Percentiles rank a stretch among this genome's conserved stretches.
phyloP scores from a whole-genome alignment of 2,329 filamentous ascomycete genomes.

The Aspergillus neoniger region DNA sequence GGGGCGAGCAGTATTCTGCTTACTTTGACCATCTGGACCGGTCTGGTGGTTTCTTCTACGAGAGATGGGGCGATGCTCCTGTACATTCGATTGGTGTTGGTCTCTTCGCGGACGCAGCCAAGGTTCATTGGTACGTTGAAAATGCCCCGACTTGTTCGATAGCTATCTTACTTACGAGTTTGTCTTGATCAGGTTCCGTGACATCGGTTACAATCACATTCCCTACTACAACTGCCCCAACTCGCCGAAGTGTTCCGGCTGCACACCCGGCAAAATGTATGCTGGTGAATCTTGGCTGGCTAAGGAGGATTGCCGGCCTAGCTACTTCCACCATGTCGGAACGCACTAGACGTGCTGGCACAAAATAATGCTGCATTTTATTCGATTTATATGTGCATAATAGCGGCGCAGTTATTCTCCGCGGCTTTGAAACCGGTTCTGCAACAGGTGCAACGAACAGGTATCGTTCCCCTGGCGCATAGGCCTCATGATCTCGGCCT shows the following conservation, averaged over 20 bases:
- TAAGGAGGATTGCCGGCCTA: slow-evolving; percentile 89
- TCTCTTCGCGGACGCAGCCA: slow-evolving; percentile 84
- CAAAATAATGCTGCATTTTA: not conserved
- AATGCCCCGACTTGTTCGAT: not conserved
- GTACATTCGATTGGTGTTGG: slow-evolving; percentile 93
- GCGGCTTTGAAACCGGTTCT: not conserved
- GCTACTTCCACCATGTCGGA: slow-evolving; percentile 95
- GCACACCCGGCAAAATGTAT: slow-evolving; percentile 81
- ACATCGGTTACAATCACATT: slow-evolving; percentile 97
- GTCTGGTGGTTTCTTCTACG: slow-evolving; percentile 96
- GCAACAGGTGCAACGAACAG: slow-evolving; percentile 5
- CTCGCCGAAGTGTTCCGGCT: slow-evolving; percentile 88
- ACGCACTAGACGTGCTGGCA: slow-evolving; percentile 59
- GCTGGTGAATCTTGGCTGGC: slow-evolving; percentile 84
- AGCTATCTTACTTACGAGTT: not conserved
- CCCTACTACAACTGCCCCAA: slow-evolving; percentile 99
- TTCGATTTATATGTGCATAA: not conserved
- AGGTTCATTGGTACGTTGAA: slow-evolving; percentile 80
- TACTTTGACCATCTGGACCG: slow-evolving; percentile 96
- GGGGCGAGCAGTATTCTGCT: slow-evolving; percentile 84
- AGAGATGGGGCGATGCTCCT: slow-evolving; percentile 96
- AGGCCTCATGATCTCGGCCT: slow-evolving; percentile 5
- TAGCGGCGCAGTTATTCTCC: not conserved
- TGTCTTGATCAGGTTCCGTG: slow-evolving; percentile 76
- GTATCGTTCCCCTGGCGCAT: slow-evolving; percentile 4